A percentile compares a stretch with the other conserved stretches of the same genome.
Evolutionary conservation across 306 rosid genomes (phyloP).

Genomic region (Castanospermum australe): DNA sequence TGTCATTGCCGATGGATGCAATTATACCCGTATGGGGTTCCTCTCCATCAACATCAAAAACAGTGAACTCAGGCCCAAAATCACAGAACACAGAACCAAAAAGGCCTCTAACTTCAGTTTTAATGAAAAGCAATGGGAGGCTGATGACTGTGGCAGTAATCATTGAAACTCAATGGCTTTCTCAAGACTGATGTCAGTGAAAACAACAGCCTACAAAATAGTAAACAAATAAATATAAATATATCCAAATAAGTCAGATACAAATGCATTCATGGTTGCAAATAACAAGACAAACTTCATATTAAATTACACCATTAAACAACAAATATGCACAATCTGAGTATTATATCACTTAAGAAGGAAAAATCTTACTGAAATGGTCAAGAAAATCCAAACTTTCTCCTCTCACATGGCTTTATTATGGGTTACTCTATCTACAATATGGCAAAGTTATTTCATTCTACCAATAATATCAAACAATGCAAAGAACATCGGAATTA

Average conservation of each 20-base stretch:
- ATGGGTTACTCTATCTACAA: background rate
- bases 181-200: constrained; percentile 72
- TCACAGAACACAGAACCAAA: constrained; percentile 93
- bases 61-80: constrained; percentile 92
- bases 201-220: constrained; percentile 77
- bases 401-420: background rate
- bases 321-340: background rate
- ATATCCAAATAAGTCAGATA: background rate
- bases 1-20: constrained; percentile 91
- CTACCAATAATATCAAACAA: background rate
- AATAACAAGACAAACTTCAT: background rate
- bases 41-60: constrained; percentile 84
- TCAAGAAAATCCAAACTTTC: background rate
- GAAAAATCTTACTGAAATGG: background rate
- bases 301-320: background rate
- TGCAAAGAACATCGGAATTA: background rate
- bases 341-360: background rate
- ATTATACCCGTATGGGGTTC: constrained; percentile 90
- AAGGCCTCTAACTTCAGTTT: constrained; percentile 88
- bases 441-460: background rate
- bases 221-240: constrained; percentile 3
- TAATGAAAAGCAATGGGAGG: constrained; percentile 86
- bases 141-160: constrained; percentile 82
- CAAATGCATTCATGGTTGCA: background rate
- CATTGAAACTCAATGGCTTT: constrained; percentile 76